Evolutionary conservation across 2,329 filamentous ascomycete genomes (phyloP).

Genomic region (Arthroderma sp.): DNA sequence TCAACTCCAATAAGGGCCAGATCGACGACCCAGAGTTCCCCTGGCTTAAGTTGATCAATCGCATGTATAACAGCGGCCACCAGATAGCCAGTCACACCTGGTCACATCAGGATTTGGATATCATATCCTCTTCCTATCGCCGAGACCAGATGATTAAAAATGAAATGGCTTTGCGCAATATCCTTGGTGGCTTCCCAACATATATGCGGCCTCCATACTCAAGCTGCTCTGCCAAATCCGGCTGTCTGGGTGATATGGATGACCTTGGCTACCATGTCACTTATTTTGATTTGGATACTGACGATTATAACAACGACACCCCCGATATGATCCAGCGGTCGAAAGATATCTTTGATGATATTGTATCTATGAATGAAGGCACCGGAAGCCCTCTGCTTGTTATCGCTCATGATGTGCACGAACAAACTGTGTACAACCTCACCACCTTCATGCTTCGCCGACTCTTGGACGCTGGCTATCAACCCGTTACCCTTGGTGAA

Average conservation of each 20-base stretch:
- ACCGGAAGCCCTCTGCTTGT: slow-evolving; percentile 25
- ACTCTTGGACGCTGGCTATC: slow-evolving; percentile 20
- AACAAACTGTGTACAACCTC: slow-evolving; percentile 31
- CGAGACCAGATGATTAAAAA: slow-evolving; percentile 33
- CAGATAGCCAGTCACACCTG: slow-evolving; percentile 42
- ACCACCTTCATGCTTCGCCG: slow-evolving; percentile 28
- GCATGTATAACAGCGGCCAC: slow-evolving; percentile 34
- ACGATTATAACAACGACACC: slow-evolving; percentile 31
- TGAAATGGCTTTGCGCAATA: slow-evolving; percentile 35
- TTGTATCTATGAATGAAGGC: slow-evolving; percentile 16
- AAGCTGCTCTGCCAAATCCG: slow-evolving; percentile 23
- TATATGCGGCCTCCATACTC: slow-evolving; percentile 43
- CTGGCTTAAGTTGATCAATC: slow-evolving; percentile 27
- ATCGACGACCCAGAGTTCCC: slow-evolving; percentile 31
- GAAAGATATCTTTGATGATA: slow-evolving; percentile 28
- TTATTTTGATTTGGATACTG: slow-evolving; percentile 35
- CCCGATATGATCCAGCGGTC: slow-evolving; percentile 25
- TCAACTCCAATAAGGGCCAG: slow-evolving; percentile 33
- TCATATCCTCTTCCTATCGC: slow-evolving; percentile 25
- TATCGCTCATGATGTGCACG: slow-evolving; percentile 31
- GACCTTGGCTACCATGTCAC: slow-evolving; percentile 38
- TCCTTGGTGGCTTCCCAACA: slow-evolving; percentile 38
- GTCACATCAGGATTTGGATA: slow-evolving; percentile 36
- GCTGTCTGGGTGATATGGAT: slow-evolving; percentile 31
- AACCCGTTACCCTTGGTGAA: slow-evolving; percentile 31